Evolutionary conservation across 2,329 filamentous ascomycete genomes (phyloP).

Genomic region (Apiospora koreana): DNA sequence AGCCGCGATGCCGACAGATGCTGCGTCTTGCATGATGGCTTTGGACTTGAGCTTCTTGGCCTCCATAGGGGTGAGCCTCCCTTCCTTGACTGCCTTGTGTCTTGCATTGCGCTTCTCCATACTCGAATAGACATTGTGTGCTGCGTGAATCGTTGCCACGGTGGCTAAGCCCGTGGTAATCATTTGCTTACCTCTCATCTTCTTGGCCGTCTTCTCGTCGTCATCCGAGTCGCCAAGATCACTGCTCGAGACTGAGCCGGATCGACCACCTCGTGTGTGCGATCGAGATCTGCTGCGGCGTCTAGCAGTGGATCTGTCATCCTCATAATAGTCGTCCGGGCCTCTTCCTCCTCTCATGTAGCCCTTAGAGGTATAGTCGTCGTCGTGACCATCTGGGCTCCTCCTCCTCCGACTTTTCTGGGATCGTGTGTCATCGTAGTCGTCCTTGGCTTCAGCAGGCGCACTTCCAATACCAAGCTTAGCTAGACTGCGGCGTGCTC

Average conservation of each 20-base stretch:
- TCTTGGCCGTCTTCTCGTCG: conserved; percentile 54
- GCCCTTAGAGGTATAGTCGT: conserved; percentile 31
- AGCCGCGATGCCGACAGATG: conserved; percentile 59
- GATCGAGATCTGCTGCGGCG: conserved; percentile 41
- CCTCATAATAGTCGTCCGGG: conserved; percentile 45
- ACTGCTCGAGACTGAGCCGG: conserved; percentile 52
- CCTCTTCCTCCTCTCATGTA: conserved; percentile 38
- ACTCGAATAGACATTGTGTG: conserved; percentile 59
- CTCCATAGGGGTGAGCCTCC: conserved; percentile 50
- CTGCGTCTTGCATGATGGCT: conserved; percentile 58
- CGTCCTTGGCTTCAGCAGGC: conserved; percentile 45
- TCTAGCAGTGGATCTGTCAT: conserved; percentile 43
- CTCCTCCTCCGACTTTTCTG: conserved; percentile 36
- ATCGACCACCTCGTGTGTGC: conserved; percentile 37
- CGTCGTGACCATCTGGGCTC: conserved; percentile 37
- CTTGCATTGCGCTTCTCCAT: conserved; percentile 57
- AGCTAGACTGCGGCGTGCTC: conserved; percentile 60
- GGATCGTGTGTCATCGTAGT: conserved; percentile 40
- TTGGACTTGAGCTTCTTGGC: conserved; percentile 59
- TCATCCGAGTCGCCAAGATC: conserved; percentile 60
- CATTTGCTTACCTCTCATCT: conserved; percentile 64
- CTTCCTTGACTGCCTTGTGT: conserved; percentile 55
- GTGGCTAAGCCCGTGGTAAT: conserved; percentile 57
- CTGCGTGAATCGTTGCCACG: conserved; percentile 62
- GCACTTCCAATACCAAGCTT: conserved; percentile 61